Base-by-base conservation (phyloP, 2,329 filamentous ascomycete species). In the Trichophyton benhamiae region DNA sequence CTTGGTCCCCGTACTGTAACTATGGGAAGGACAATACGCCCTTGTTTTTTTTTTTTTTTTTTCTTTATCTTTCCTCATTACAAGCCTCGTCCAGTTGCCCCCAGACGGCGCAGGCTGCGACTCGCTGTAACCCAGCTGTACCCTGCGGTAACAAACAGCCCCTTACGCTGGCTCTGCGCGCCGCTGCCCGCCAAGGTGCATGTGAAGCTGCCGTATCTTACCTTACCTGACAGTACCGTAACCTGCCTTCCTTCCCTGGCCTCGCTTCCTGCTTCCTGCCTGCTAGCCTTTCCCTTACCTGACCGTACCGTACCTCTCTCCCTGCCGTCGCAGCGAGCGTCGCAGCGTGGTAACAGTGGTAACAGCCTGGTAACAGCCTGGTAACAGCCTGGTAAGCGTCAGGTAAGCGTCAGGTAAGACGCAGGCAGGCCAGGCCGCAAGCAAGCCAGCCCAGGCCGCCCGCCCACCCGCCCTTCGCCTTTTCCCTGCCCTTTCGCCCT, bases 401-500 rank as follows among this genome's bases (percentile, higher is more conserved):
- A 9, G 42, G 22, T 22, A 20, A 6, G 22, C 17, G 4, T 17
- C 6, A 25, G 44, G 42, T 15, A 20, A 48, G 9, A 22, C 8
- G 17, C 3, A 48, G 44, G 6, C 17, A 48, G 44, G 17, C 44
- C 42, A 44, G 42, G 9, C n/a, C n/a, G 44, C n/a, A 11, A 15
- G 33, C 7, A 36, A 36, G 33, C 33, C 33, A 36, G 33, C 33
- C 33, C 33, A 36, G 33, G 33, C 33, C 33, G 33, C 33, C 46
- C 46, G 41, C 46, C 20, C 46, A 25, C 20, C 20, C 46, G 20
- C 46, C 7, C 46, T 49, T 49, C 17, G 3, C 44, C 8, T 22
- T 25, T 25, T 49, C 20, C 20, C 46, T 25, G n/a, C 44, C 46
- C 48, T 38, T 20, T 52, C 49, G 41, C 42, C 66, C 67, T 65